Base-by-base conservation (phyloP, 176 grass and related monocot species). In the Metroxylon sagu region DNA sequence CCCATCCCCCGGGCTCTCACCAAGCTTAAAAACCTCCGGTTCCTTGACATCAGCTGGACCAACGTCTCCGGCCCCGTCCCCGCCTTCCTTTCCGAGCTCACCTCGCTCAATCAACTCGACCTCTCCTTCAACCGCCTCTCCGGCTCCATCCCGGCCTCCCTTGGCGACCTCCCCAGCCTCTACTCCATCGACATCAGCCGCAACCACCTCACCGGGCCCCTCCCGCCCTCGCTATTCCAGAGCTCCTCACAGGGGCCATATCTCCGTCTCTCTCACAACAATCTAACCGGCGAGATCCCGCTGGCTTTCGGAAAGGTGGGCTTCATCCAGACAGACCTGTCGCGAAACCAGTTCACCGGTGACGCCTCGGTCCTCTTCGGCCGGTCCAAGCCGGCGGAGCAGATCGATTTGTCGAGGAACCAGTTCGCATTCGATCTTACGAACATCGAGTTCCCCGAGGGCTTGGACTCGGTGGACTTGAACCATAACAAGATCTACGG, bases 401-500 rank as follows among this genome's bases (percentile, higher is more conserved):
- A 86, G 85, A 78, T 95, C 19, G 82, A 95, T 69, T 69, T 89
- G 51, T 82, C 85, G 65, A 86, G 90, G 90, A 95, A 95, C 90
- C 43, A 19, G 73, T 63, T 95, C 3, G 74, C 68, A 71, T 95
- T 95, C 82, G 85, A 95, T 62, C 56, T 95, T 56, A 81, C 63
- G 54, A 56, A 14, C 19, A 73, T 76, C 15, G 30, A 26, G 25
- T 86, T 89, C 60, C 85, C 85, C 21, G 70, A 86, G 62, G 48
- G 39, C 69, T 71, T 95, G 50, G 63, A 61, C 17, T 75, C 72
- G 74, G 63, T 95, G 55, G 90, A 95, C 64, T 69, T 95, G 3
- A 89, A 86, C 71, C 90, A 95, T 49, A 95, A 95, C 82, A 12
- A 54, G 76, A 73, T 95, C 76, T 75, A 7, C 4, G 90, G 90